Evolutionary conservation across 306 rosid genomes (phyloP), one percentile per base, ranked within the genome.

Genomic region (Vigna mungo): DNA sequence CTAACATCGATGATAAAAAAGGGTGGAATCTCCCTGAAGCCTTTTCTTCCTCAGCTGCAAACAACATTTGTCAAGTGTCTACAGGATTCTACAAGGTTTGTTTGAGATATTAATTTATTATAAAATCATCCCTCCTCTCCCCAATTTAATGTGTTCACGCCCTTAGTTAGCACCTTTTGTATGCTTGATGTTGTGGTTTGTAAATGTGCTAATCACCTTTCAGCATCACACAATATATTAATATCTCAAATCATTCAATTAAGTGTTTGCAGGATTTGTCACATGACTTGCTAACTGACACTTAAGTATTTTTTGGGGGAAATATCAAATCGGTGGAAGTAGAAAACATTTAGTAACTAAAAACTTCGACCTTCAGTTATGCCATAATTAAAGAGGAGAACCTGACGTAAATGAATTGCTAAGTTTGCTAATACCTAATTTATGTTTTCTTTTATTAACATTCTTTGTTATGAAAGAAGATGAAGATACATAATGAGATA

Each of bases 21-120:
- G 83, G 94, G 97, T 68, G 97, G 99, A 68, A 87, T 92, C 51
- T 87, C 91, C 27, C 76, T 95, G 78, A 92, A 92, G 75, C 99
- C 99, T 52, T 95, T 95, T 86, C 99, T 95, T 83, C 99, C 99
- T 84, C 99, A 95, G 86, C 88, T 95, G 78, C 99, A 95, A 89
- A 95, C 99, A 47, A 95, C 97, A 68, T 95, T 95, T 86, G 96
- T 95, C 32, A 95, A 95, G 86, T 92, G 99, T 70, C 87, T 92
- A 68, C 99, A 92, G 82, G 99, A 95, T 83, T 87, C 79, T 83
- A 93, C 98, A 36, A 93, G 98, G 98, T 90, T 81, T 49, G 88
- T 74, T 44, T 78, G 48, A 48, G 14, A 49, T 53, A 34, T 34
- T 34, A 34, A 34, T 34, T 1, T 34, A 21, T 11, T 60, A 41